Evolutionary conservation across 495 filamentous ascomycete genomes (phyloP), one percentile per base, ranked within the genome.

Genomic region (Massariosphaeria phaeospora): DNA sequence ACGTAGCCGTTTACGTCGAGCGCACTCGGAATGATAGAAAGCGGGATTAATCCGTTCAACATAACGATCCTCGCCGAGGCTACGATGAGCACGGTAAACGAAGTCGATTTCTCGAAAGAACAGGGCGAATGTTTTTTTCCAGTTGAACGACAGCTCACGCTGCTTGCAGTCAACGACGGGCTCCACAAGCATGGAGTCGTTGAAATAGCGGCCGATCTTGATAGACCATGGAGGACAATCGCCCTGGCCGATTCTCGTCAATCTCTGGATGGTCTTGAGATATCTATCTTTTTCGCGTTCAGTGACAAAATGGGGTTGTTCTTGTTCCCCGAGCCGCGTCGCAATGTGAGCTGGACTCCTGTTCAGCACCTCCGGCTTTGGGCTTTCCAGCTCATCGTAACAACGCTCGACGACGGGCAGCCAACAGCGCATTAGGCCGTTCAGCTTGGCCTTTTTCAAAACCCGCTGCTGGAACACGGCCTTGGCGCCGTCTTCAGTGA

Each of bases 391-490:
- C 41, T 59, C 55, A 5, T 40, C 8, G 25, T 44, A 27, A 33
- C 52, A 43, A 5, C 48, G 55, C 48, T 59, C 55, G 18, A 52
- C 34, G 41, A 59, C 52, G 29, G 55, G 55, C n/a, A 59, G 47
- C 55, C 55, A 59, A 15, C 55, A 47, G 23, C 48, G 38, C 10
- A 59, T 41, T 1, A 46, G 52, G 31, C 48, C 48, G 9, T 25
- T 18, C 20, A 15, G 3, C 12, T 46, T 20, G 12, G 34, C 38
- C 17, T 40, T 17, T 30, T 30, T 21, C 40, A 31, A 59, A 9
- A 25, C 48, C 17, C 48, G 48, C 34, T 46, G 55, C 30, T 27
- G 21, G 34, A 59, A 59, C 20, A 59, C 25, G 31, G 41, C 47
- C n/a, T 15, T 20, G n/a, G n/a, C 9, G 2, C 40, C 48, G 26